Evolutionary conservation across 1,284 basidiomycete genomes (phyloP).

Genomic region (Peniophora sp.): DNA sequence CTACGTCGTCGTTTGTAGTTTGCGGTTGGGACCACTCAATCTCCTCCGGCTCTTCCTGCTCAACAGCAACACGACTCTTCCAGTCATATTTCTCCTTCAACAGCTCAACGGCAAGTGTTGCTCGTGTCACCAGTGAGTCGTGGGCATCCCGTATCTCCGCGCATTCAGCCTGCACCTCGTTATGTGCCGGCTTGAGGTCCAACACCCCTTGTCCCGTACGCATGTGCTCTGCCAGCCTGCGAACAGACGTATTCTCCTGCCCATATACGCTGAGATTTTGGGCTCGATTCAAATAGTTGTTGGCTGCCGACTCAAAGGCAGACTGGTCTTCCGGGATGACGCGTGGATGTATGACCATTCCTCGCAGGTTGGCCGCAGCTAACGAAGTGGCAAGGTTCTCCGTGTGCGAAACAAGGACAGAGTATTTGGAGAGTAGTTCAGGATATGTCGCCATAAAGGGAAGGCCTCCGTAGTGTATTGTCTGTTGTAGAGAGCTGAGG

Average conservation of each 20-base stretch:
- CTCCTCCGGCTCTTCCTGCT: conserved; percentile 69
- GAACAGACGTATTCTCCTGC: conserved; percentile 61
- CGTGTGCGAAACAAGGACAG: conserved; percentile 70
- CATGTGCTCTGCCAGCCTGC: conserved; percentile 60
- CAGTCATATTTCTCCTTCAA: conserved; percentile 71
- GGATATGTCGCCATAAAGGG: conserved; percentile 67
- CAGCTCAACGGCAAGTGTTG: conserved; percentile 63
- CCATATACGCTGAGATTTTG: conserved; percentile 67
- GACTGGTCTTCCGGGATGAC: conserved; percentile 50
- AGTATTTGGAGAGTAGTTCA: conserved; percentile 77
- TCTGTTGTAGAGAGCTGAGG: conserved; percentile 53
- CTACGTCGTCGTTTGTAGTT: conserved; percentile 27
- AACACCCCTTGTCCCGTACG: conserved; percentile 21
- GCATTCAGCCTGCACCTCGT: conserved; percentile 60
- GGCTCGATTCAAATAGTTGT: conserved; percentile 64
- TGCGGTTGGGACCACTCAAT: conserved; percentile 39
- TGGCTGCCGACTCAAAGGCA: conserved; percentile 55
- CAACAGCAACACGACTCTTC: conserved; percentile 64
- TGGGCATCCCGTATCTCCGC: conserved; percentile 57
- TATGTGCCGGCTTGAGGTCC: conserved; percentile 30
- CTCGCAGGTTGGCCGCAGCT: conserved; percentile 35
- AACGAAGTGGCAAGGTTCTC: conserved; percentile 26
- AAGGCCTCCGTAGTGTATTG: conserved; percentile 49
- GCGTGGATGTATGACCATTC: conserved; percentile 54
- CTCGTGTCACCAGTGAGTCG: conserved; percentile 63